phyloP scores from a whole-genome alignment of 2,329 filamentous ascomycete genomes.

The Neofusicoccum ribis region DNA sequence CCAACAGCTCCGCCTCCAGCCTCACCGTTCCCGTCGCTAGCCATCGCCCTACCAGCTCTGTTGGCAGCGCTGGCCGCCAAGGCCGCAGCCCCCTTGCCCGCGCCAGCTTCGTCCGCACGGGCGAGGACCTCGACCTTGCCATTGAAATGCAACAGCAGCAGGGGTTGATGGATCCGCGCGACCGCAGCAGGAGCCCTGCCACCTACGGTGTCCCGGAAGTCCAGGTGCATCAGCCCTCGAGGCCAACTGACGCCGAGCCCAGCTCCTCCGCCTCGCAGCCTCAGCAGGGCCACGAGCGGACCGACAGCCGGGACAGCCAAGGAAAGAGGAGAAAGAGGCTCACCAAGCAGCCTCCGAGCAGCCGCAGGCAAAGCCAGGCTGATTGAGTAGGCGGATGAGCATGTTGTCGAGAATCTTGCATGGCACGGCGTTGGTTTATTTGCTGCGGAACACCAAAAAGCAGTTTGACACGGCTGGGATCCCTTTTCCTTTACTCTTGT shows the following conservation, averaged over 20 bases:
- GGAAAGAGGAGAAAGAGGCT: slow-evolving; percentile 35
- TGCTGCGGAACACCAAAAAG: not conserved
- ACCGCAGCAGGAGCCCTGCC: slow-evolving; percentile 9
- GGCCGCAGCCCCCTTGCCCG: slow-evolving; percentile 49
- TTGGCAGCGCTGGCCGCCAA: slow-evolving; percentile 9
- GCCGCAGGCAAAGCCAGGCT: not conserved
- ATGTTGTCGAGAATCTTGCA: not conserved
- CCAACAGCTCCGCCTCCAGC: slow-evolving; percentile 3
- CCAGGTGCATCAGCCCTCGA: slow-evolving; percentile 29
- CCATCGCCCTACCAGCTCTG: not conserved
- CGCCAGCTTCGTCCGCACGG: slow-evolving; percentile 43
- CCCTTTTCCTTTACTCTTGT: not conserved
- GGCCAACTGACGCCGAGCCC: slow-evolving; percentile 36
- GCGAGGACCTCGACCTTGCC: slow-evolving; percentile 31
- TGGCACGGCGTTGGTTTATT: slow-evolving; percentile 10
- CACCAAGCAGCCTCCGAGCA: slow-evolving; percentile 30
- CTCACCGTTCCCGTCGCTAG: not conserved
- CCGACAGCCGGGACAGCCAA: slow-evolving; percentile 35
- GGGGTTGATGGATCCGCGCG: slow-evolving; percentile 16
- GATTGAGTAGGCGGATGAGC: not conserved
- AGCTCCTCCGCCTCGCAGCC: slow-evolving; percentile 11
- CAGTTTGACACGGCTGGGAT: not conserved
- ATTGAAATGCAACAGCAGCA: slow-evolving; percentile 38
- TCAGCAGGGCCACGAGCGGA: slow-evolving; percentile 29
- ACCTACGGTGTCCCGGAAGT: not conserved